These are phyloP conservation scores for Thyridium curvatum DNA, from an alignment of 2,329 filamentous ascomycete species.

Conservation along the genomic window DNA sequence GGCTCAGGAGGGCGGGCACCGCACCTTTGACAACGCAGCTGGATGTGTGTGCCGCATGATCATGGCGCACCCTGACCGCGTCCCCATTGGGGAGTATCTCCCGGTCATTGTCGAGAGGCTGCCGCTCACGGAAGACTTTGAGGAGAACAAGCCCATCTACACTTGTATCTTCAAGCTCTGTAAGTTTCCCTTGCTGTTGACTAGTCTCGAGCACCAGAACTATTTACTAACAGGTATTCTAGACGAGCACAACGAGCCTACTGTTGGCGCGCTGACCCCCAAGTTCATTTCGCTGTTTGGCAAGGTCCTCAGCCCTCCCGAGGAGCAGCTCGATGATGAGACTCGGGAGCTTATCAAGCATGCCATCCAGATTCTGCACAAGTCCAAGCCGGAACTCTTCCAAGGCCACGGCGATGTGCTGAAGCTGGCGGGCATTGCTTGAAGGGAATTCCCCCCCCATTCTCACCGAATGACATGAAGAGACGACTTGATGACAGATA, in stretches of 20 bases:
- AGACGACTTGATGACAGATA: too few relatives aligned
- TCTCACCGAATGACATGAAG: too few relatives aligned
- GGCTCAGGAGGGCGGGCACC: constrained; percentile 57
- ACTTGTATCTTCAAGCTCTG: constrained; percentile 84
- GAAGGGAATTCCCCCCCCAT: too few relatives aligned
- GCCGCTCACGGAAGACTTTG: constrained; percentile 86
- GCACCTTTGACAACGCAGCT: constrained; percentile 86
- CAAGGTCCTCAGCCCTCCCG: constrained; percentile 63
- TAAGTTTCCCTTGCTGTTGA: constrained; percentile 38
- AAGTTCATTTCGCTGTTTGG: constrained; percentile 66
- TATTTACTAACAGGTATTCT: constrained; percentile 14
- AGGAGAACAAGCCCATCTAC: constrained; percentile 94
- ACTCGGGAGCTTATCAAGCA: constrained; percentile 61
- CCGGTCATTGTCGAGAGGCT: constrained; percentile 73
- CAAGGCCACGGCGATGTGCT: constrained; percentile 18
- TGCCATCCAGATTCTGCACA: constrained; percentile 46
- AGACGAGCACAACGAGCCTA: constrained; percentile 64
- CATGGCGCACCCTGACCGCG: constrained; percentile 73
- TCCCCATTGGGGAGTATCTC: constrained; percentile 76
- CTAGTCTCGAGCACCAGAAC: neutral
- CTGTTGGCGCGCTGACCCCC: constrained; percentile 63
- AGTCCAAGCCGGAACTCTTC: constrained; percentile 23
- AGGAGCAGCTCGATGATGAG: constrained; percentile 70
- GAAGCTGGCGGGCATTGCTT: constrained; percentile 16
- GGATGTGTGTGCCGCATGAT: constrained; percentile 93